These are phyloP conservation scores for Cicer cuneatum DNA, from an alignment of 306 rosid genomes.

Conservation along the genomic window DNA sequence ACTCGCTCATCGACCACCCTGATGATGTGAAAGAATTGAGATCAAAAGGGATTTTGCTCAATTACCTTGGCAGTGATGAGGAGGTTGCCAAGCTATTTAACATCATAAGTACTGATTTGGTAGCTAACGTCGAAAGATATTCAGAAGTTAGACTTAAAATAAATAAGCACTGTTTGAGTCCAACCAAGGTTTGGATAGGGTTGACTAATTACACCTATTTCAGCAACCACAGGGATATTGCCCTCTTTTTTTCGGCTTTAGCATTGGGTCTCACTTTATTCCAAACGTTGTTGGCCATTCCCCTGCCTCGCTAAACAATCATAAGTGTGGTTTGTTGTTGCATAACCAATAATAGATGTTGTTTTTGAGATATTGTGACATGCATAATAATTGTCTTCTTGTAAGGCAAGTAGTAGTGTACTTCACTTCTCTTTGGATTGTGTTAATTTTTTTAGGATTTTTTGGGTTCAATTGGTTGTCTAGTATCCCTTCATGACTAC, in stretches of 20 bases:
- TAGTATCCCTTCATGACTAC: too few species aligned
- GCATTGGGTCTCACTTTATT: constrained; percentile 15
- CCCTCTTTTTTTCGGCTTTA: background rate
- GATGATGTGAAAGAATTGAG: constrained; percentile 37
- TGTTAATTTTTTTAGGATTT: too few species aligned
- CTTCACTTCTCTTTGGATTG: too few species aligned
- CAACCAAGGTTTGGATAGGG: constrained; percentile 43
- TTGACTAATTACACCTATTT: constrained; percentile 30
- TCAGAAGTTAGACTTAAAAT: fast-evolving
- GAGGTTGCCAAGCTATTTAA: constrained; percentile 48
- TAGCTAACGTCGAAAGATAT: background rate
- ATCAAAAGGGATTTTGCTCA: constrained; percentile 8
- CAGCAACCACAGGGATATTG: constrained; percentile 45
- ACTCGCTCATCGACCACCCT: constrained; percentile 51
- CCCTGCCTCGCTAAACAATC: background rate
- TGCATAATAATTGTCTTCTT: too few species aligned
- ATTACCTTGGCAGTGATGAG: constrained; percentile 49
- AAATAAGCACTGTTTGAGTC: background rate
- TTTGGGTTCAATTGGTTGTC: too few species aligned
- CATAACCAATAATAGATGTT: too few species aligned
- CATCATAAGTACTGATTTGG: constrained; percentile 37
- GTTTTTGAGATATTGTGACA: too few species aligned
- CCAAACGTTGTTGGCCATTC: constrained; percentile 19
- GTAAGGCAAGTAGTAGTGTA: too few species aligned
- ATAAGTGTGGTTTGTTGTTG: too few species aligned